A percentile compares a stretch with the other conserved stretches of the same genome.
Evolutionary conservation across 177 flowering plant genomes (phyloP).

Genomic region (Vitis hybrid): DNA sequence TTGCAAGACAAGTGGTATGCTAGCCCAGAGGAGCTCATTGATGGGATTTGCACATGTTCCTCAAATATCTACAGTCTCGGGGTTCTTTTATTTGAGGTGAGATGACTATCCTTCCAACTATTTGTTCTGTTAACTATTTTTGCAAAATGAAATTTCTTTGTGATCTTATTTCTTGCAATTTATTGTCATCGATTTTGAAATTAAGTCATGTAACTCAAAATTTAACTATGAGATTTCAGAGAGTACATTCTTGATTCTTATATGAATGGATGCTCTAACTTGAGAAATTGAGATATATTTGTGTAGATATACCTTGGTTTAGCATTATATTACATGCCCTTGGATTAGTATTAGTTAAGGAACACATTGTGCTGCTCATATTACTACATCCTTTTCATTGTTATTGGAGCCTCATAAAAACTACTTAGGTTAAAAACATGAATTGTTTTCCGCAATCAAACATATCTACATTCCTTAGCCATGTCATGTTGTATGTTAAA

Average conservation of each 20-base stretch:
- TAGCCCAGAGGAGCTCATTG: slow-evolving; percentile 29
- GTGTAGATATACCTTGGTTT: background rate
- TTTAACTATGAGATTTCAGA: background rate
- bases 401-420: background rate
- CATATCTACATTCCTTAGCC: background rate
- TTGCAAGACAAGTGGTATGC: slow-evolving; percentile 37
- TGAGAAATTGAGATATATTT: background rate
- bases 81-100: slow-evolving; percentile 46
- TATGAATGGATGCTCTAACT: background rate
- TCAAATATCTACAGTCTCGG: slow-evolving; percentile 42
- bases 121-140: background rate
- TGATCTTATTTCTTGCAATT: background rate
- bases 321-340: background rate
- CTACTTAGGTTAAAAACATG: background rate
- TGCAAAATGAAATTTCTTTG: background rate
- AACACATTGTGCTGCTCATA: background rate
- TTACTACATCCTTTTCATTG: background rate
- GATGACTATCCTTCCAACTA: background rate
- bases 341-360: background rate
- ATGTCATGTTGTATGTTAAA: background rate
- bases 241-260: background rate
- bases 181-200: background rate
- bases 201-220: background rate
- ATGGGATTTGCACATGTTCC: slow-evolving; percentile 14
- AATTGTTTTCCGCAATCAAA: background rate